Evolutionary conservation across 2,329 filamentous ascomycete species (phyloP), one percentile per base, ranked within the genome.

Genomic region (Aquanectria penicillioides): DNA sequence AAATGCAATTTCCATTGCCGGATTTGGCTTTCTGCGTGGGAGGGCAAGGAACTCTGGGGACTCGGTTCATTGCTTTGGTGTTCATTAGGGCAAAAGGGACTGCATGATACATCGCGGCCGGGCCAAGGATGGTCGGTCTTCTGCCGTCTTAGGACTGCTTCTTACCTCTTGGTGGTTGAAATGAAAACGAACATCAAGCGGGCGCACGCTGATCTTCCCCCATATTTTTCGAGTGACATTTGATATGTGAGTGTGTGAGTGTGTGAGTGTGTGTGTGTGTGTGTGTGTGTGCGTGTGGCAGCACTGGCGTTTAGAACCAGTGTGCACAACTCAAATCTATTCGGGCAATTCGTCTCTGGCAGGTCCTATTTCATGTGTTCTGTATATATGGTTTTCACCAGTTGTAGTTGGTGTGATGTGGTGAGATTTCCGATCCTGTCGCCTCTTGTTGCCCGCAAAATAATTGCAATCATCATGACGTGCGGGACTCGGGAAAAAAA

Each of bases 31-130:
- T 72, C 68, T 74, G 67, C 70, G 73, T 69, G 70, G 66, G 69
- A 72, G 62, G 66, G 71, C 72, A 73, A 73, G 71, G 72, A 71
- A 72, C 69, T 71, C 69, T 70, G 66, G 67, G 66, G 62, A 67
- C 67, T 69, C 76, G 77, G 77, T 79, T 80, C 79, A 81, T 81
- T 81, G 78, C 78, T 81, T 78, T 76, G 81, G 80, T 83, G 80
- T 83, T 82, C 75, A 79, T 76, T 77, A 77, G 78, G 80, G 75
- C 75, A 77, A 78, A 78, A 77, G 77, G 79, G 73, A 78, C 76
- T 79, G 76, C 77, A 81, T 81, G 80, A 80, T 79, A 78, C 75
- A 78, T 73, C 68, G 67, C 65, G 69, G 63, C 64, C 52, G 66
- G 62, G 69, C 68, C 70, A 69, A 62, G 65, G 73, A 72, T 75